Conservation (phyloP, 805 yeast species). For the Grigorovia transvaalensis region DNA sequence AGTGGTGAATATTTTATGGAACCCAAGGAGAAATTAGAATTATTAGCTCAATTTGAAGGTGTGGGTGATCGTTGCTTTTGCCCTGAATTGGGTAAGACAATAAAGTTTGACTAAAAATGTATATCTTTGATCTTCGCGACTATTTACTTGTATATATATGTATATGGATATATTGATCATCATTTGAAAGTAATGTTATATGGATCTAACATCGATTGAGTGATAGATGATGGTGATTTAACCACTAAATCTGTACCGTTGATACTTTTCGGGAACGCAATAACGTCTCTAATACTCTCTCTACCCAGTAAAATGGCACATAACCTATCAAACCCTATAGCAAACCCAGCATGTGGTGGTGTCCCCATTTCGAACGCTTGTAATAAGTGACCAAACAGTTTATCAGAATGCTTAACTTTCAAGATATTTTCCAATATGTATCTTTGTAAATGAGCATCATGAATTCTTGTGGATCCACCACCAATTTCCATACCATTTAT, state of each 20-base stretch:
- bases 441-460: slow-evolving; percentile 69
- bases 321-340: slow-evolving; percentile 88
- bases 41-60: slow-evolving; percentile 34
- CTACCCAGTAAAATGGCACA: slow-evolving; percentile 83
- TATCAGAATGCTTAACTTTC: slow-evolving; percentile 45
- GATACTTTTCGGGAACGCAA: slow-evolving; percentile 91
- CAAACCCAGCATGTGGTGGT: slow-evolving; percentile 98
- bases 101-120: slow-evolving; percentile 30
- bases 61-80: slow-evolving; percentile 35
- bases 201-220: slow-evolving; percentile 37
- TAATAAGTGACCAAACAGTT: slow-evolving; percentile 76
- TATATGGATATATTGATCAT: background rate
- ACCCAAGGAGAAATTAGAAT: slow-evolving; percentile 54
- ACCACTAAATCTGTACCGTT: slow-evolving; percentile 85
- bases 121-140: background rate
- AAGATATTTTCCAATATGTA: slow-evolving; percentile 60
- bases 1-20: slow-evolving; percentile 83
- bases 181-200: slow-evolving; percentile 32
- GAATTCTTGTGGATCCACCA: slow-evolving; percentile 94
- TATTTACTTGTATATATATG: too few relatives aligned
- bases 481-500: slow-evolving; percentile 93
- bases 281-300: slow-evolving; percentile 76
- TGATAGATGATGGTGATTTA: slow-evolving; percentile 66
- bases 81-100: slow-evolving; percentile 71
- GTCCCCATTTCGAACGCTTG: slow-evolving; percentile 80